Percentiles rank a stretch among this genome's conserved stretches.
Conservation (phyloP, 306 rosid species). For the Datisca glomerata region DNA sequence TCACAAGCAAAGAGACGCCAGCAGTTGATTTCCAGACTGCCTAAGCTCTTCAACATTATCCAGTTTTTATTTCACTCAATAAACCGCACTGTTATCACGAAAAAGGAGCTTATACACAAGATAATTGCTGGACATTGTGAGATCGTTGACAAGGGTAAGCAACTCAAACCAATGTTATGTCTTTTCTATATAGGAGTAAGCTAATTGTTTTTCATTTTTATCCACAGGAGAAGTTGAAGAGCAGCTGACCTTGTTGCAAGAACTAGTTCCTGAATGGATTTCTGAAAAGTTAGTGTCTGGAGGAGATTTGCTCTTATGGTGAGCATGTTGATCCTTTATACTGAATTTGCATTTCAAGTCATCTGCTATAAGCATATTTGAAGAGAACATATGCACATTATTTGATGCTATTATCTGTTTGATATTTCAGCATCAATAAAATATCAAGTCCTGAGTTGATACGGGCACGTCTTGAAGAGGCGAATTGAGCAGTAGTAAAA, state of each 20-base stretch:
- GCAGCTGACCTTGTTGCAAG: slow-evolving; percentile 45
- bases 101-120: slow-evolving; percentile 66
- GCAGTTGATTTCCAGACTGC: slow-evolving; percentile 50
- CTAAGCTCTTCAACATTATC: slow-evolving; percentile 74
- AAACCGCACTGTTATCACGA: slow-evolving; percentile 41
- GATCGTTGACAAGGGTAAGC: slow-evolving; percentile 58
- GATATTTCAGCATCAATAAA: slow-evolving; percentile 41
- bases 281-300: slow-evolving; percentile 45
- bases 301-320: slow-evolving; percentile 53
- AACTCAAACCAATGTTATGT: too few relatives aligned
- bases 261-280: slow-evolving; percentile 81
- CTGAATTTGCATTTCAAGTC: background rate
- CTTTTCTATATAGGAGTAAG: too few relatives aligned
- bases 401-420: background rate
- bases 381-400: background rate
- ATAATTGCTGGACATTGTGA: slow-evolving; percentile 34
- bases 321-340: slow-evolving; percentile 14
- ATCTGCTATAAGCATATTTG: background rate
- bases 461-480: slow-evolving; percentile 50
- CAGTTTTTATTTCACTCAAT: slow-evolving; percentile 40
- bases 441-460: slow-evolving; percentile 21
- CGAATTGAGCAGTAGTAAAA: slow-evolving; percentile 38
- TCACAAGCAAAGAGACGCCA: slow-evolving; percentile 60
- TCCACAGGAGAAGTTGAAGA: slow-evolving; percentile 65
- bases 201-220: slow-evolving; percentile 6